phyloP scores from a whole-genome alignment of 441 rosid genomes.

The Brassica balearica region DNA sequence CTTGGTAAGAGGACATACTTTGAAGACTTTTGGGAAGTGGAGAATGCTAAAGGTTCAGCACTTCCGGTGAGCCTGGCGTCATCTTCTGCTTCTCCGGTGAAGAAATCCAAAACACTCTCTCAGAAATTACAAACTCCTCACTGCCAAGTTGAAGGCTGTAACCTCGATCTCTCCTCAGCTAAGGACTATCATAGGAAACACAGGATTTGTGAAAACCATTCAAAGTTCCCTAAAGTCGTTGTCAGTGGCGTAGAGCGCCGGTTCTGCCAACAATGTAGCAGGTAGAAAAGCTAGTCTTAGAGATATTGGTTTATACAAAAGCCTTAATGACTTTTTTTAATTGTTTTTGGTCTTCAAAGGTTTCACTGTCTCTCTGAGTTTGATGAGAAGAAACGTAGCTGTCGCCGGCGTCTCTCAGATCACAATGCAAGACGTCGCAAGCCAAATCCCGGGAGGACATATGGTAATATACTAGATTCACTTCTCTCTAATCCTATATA shows the following conservation, averaged over 20 bases:
- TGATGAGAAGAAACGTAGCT: conserved; percentile 94
- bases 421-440: conserved; percentile 98
- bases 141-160: conserved; percentile 24
- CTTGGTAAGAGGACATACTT: conserved; percentile 22
- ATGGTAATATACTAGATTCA: conserved; percentile 35
- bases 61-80: conserved; percentile 4
- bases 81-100: conserved; percentile 15
- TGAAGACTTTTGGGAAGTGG: conserved; percentile 27
- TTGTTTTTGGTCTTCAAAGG: conserved; percentile 51
- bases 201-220: conserved; percentile 41
- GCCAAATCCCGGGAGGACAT: conserved; percentile 58
- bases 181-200: conserved; percentile 22
- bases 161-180: conserved; percentile 20
- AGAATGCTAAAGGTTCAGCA: conserved; percentile 2
- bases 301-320: conserved; percentile 6
- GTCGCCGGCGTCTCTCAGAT: conserved; percentile 87
- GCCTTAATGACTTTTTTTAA: neutral
- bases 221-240: conserved; percentile 75
- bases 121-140: conserved; percentile 12
- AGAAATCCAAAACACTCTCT: conserved; percentile 4
- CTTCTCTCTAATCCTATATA: neutral
- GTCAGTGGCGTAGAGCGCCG: conserved; percentile 82
- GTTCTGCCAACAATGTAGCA: conserved; percentile 98
- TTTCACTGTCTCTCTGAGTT: conserved; percentile 86
- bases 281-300: conserved; percentile 46